Evolutionary conservation across 78 protist species (phyloP), one percentile per base, ranked within the genome.

Genomic region (Trichosphaerium sp.): DNA sequence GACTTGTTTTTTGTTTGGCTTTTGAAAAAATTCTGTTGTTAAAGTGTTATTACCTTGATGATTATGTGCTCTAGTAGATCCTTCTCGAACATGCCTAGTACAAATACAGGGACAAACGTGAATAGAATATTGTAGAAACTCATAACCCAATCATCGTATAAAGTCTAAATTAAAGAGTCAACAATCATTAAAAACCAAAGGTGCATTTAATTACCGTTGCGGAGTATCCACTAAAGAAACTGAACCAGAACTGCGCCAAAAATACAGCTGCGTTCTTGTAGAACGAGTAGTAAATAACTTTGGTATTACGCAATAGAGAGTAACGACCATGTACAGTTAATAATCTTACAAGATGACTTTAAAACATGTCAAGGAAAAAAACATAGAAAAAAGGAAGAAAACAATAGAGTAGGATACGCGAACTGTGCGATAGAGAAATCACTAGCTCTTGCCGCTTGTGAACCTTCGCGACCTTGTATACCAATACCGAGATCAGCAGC

Each of bases 401-500:
- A 14, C 7, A 51, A 28, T 3, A 3, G 6, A 28, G 57, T 31
- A 6, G 39, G 6, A 6, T 26, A 26, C 35, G 78, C 21, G 74
- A 81, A 74, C 34, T 61, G 65, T 43, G 69, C 34, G 37, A 94
- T 63, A 23, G 97, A 72, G 70, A 75, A 90, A 44, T 94, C 98
- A 0, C 81, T 26, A 40, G 92, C 79, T 3, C 72, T 60, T 29
- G 83, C 87, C 10, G 97, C 97, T 48, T 91, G 94, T 5, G 59
- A 29, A 26, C 97, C 97, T 67, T 93, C 97, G 18, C 71, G 34
- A 29, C 97, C 95, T 6, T 51, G 4, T 40, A 93, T 87, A 34
- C 95, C 97, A 8, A 93, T 64, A 15, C 95, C 95, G 18, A 93
- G 58, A 25, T 82, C 78, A 2, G 91, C 91, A 28, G 74, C 57